Conservation (phyloP, 2,329 filamentous ascomycete genomes). For the Nigrograna mackinnonii region DNA sequence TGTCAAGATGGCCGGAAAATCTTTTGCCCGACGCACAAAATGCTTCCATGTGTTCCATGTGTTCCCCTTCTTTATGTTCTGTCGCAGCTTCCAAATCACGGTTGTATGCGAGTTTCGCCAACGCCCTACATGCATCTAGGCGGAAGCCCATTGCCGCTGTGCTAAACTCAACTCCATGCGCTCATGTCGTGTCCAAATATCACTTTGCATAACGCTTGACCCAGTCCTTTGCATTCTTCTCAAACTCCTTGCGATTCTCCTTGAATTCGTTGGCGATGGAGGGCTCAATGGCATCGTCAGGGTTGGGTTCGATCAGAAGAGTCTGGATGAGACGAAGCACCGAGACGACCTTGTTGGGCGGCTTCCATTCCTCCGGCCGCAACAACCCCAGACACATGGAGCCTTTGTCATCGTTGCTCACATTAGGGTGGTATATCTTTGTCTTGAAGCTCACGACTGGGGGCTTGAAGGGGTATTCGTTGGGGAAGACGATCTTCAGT, state of each 20-base stretch:
- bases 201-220: conserved; percentile 70
- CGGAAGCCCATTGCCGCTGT: no score
- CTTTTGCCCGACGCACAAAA: no score
- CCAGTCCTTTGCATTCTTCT: conserved; percentile 75
- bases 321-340: conserved; percentile 78
- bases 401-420: conserved; percentile 83
- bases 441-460: conserved; percentile 79
- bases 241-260: conserved; percentile 68
- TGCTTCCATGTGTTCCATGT: no score
- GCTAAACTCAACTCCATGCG: no score
- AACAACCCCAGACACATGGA: conserved; percentile 85
- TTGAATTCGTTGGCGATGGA: conserved; percentile 85
- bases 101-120: no score
- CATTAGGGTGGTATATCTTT: conserved; percentile 94
- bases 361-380: conserved; percentile 90
- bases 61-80: no score
- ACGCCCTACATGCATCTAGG: no score
- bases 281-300: conserved; percentile 86
- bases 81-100: no score
- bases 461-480: conserved; percentile 88
- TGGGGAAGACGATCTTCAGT: conserved; percentile 72
- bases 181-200: neutral
- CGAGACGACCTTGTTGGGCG: conserved; percentile 72
- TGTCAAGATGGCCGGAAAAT: no score
- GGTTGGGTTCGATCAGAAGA: conserved; percentile 78